Evolutionary conservation across 2,329 filamentous ascomycete genomes (phyloP), one percentile per base, ranked within the genome.

Genomic region (Sarocladium brachiariae): DNA sequence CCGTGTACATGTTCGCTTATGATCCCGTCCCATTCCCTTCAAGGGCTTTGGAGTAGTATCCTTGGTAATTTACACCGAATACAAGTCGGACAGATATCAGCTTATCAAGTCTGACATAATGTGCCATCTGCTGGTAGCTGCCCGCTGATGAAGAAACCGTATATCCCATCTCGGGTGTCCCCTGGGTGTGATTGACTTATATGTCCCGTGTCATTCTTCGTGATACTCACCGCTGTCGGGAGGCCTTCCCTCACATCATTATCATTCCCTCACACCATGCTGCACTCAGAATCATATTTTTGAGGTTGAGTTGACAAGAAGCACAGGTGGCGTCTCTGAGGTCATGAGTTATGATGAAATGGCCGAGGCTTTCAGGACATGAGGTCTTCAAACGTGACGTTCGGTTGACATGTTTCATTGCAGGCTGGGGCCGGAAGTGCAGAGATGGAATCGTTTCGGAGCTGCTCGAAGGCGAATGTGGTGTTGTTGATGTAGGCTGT

Each of bases 311-410:
- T 54, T 53, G 1, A 43, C 51, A 5, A 61, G 33, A 4, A 61
- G 38, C 3, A 61, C 45, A 6, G 53, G 53, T 1, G 59, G 59
- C 0, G 39, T n/a, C 11, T 50, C 46, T 14, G 34, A 24, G 8
- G 47, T 46, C 0, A 51, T 53, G 1, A 56, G 51, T 1, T 34
- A 8, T 1, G 54, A 53, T 0, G 59, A 58, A 2, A 61, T 33
- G 2, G 47, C 50, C 2, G 58, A 54, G 2, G 59, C 59, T 9
- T 61, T 59, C 0, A 54, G 18, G 53, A 57, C 6, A 57, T 53
- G 3, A 61, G 53, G 8, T 61, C 59, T 38, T 61, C 58, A 11
- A 58, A 58, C 0, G 57, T 60, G 1, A 60, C 53, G 7, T 55
- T 52, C 2, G 54, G 49, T 10, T 52, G 57, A 33, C 59, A 60